Base-by-base conservation (phyloP, 176 grass and related monocot species). In the Phoenix roebelenii region DNA sequence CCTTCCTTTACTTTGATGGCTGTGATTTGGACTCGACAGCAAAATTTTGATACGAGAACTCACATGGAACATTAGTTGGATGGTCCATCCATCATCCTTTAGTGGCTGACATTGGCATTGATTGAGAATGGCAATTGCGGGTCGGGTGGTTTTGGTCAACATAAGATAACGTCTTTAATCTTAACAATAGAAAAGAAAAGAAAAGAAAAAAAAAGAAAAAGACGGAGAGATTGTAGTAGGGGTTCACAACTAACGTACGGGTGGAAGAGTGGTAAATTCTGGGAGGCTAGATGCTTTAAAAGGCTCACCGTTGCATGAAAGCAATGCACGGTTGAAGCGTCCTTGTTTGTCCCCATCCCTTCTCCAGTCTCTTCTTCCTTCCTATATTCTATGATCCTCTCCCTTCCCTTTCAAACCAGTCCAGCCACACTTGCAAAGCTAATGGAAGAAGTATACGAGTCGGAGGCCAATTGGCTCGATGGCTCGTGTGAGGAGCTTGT, bases 31-130 rank as follows among this genome's bases (percentile, higher is more conserved):
- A 57, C 54, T 23, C 49, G 17, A 60, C 56, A 56, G 22, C 32
- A 57, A 52, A 25, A 23, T 52, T 50, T 64, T 26, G 50, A 51
- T 57, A 32, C 28, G 24, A 32, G 61, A 58, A 55, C 1, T 7
- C 16, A 23, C 12, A 25, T n/a, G 23, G 23, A 12, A 17, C 73
- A 79, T 79, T 76, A 75, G 76, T 80, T 80, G 77, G 63, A 70
- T 67, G 19, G 14, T 61, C 63, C 25, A 55, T 64, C 49, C 65
- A 44, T 69, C 51, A 77, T 54, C 60, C 88, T 93, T 93, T 87
- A 93, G 83, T 91, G 61, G 88, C 86, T 91, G 79, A 80, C 73
- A 77, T 65, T 55, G 60, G 64, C 75, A 80, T 83, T 80, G 72
- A 61, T 76, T 86, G 63, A 76, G 64, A 25, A 32, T 1, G 68